Base-by-base conservation (phyloP, 257 asterid species). In the Rubia yunnanensis region DNA sequence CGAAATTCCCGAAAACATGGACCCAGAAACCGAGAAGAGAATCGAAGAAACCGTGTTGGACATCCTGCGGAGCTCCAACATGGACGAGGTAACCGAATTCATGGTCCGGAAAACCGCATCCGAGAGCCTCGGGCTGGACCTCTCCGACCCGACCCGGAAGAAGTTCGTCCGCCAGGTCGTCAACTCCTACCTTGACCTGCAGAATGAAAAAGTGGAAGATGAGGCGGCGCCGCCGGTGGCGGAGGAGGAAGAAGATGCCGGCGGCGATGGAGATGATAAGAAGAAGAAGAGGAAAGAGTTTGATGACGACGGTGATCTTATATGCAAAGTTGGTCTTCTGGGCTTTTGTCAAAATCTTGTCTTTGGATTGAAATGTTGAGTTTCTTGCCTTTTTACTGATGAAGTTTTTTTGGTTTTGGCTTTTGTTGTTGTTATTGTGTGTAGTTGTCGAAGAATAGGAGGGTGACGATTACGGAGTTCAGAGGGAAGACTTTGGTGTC, bases 401-500 rank as follows among this genome's bases (percentile, higher is more conserved):
- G 0, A 9, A 9, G 13, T 20, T 9, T 18, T 59, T 0, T 56
- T 23, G 9, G 4, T 27, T 13, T 24, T 15, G 34, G 0, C 5
- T 6, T 31, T 72, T 36, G 7, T 17, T 1, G 3, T 18, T 20
- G 0, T 1, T 59, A 38, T 46, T 50, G 3, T 59, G 26, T 69
- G 60, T 57, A 90, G 99, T 68, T 94, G 71, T 76, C 91, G 0
- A 80, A 82, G 65, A 94, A 72, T 83, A 90, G 99, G 78, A 85
- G 94, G 78, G 99, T 94, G 83, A 86, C 96, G 24, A 62, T 94
- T 10, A 84, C 99, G 27, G 95, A 94, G 34, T 94, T 90, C 65
- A 89, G 69, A 81, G 99, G 96, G 44, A 94, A 72, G 83, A 88
- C 85, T 70, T 83, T 83, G 85, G 82, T 94, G 55, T 90, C 99